Conservation (phyloP, 2,329 filamentous ascomycete genomes). For the Elsinoe ampelina region DNA sequence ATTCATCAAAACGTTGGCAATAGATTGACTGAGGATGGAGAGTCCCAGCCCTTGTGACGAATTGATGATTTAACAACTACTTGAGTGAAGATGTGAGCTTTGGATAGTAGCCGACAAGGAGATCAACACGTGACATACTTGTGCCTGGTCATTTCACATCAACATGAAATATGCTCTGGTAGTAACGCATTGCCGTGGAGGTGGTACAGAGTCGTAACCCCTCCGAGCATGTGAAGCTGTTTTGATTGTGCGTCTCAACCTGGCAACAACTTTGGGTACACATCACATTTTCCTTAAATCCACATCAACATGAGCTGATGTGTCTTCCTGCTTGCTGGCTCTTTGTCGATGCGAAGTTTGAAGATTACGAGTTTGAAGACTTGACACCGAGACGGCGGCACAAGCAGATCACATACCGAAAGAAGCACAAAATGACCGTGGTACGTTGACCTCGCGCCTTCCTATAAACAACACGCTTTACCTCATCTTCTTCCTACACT, state of each 20-base stretch:
- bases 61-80: no score
- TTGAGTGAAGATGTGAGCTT: no score
- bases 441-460: constrained; percentile 5
- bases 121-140: no score
- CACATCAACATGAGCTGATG: background rate
- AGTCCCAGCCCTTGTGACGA: no score
- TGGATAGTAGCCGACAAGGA: no score
- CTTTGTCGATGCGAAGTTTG: constrained; percentile 11
- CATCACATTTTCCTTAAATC: background rate
- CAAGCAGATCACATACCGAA: background rate
- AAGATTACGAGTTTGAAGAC: background rate
- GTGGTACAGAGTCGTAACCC: no score
- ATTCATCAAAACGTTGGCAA: no score
- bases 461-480: background rate
- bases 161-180: no score
- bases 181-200: no score
- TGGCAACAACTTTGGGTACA: background rate
- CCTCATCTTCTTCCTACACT: background rate
- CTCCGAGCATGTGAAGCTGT: background rate
- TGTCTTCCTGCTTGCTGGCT: constrained; percentile 11
- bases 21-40: no score
- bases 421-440: background rate
- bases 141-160: background rate
- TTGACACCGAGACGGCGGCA: background rate
- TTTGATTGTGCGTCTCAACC: no score